Conservation (phyloP, 495 filamentous ascomycete genomes). For the Hyaloscypha hepaticicola region DNA sequence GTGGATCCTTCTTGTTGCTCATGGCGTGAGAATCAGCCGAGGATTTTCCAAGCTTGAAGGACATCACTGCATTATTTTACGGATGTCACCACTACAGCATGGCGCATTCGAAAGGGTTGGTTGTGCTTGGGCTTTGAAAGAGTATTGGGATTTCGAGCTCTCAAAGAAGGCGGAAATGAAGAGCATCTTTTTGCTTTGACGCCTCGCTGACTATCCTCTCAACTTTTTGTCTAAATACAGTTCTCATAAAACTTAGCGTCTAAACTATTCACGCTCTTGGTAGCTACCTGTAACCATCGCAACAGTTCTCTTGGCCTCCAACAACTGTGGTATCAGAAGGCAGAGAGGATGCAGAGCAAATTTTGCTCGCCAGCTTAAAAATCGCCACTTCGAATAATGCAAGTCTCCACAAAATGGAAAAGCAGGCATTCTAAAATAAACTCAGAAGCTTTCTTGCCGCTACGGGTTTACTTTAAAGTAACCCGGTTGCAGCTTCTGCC, state of each 20-base stretch:
- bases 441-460: too few species aligned
- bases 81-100: not conserved
- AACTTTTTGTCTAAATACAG: too few species aligned
- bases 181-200: slow-evolving; percentile 5
- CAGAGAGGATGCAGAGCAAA: too few species aligned
- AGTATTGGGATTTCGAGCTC: slow-evolving; percentile 7
- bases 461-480: slow-evolving; percentile 43
- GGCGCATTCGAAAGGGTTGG: slow-evolving; percentile 5
- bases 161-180: slow-evolving; percentile 5
- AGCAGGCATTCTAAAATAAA: too few species aligned
- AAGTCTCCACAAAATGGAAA: too few species aligned
- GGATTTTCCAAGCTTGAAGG: slow-evolving; percentile 10
- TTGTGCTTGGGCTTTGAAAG: slow-evolving; percentile 6
- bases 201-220: not conserved
- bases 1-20: slow-evolving; percentile 6
- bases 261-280: too few species aligned
- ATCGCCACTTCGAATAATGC: too few species aligned
- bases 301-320: too few species aligned
- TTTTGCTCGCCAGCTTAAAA: too few species aligned
- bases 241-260: too few species aligned
- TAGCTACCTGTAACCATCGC: too few species aligned
- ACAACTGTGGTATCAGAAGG: too few species aligned
- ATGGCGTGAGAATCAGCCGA: slow-evolving; percentile 5
- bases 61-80: slow-evolving; percentile 2
- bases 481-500: slow-evolving; percentile 42